Evolutionary conservation across 2,329 filamentous ascomycete species (phyloP).

Genomic region (Sarocladiaceae sp.): DNA sequence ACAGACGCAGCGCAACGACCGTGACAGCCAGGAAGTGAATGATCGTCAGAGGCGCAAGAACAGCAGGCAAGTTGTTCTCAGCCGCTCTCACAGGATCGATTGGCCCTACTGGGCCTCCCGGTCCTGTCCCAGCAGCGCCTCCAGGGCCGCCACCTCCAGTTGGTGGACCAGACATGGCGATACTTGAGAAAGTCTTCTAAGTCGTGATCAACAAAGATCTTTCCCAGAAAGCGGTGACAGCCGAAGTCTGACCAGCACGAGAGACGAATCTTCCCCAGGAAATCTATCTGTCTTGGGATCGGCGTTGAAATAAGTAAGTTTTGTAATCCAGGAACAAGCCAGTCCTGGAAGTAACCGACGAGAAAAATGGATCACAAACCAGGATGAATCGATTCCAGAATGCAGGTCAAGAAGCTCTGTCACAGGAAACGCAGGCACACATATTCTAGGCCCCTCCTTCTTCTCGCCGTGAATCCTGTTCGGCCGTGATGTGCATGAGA

Average conservation of each 20-base stretch:
- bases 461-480: neutral
- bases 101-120: neutral
- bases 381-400: neutral
- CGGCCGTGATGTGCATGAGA: too few relatives aligned
- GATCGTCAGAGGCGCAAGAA: constrained; percentile 5
- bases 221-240: too few relatives aligned
- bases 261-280: too few relatives aligned
- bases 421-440: neutral
- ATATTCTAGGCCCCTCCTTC: neutral
- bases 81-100: constrained; percentile 8
- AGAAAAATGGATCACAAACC: too few relatives aligned
- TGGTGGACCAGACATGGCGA: neutral
- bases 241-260: too few relatives aligned
- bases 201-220: neutral
- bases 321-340: neutral
- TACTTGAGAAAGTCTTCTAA: neutral
- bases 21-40: constrained; percentile 20
- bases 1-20: constrained; percentile 14
- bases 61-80: constrained; percentile 4
- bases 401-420: neutral
- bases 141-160: constrained; percentile 1
- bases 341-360: too few relatives aligned
- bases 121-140: constrained; percentile 2
- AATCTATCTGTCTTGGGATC: too few relatives aligned
- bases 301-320: constrained; percentile 1